Evolutionary conservation across 2,329 filamentous ascomycete species (phyloP).

Genomic region (Arthrobotrys pseudoclavata): DNA sequence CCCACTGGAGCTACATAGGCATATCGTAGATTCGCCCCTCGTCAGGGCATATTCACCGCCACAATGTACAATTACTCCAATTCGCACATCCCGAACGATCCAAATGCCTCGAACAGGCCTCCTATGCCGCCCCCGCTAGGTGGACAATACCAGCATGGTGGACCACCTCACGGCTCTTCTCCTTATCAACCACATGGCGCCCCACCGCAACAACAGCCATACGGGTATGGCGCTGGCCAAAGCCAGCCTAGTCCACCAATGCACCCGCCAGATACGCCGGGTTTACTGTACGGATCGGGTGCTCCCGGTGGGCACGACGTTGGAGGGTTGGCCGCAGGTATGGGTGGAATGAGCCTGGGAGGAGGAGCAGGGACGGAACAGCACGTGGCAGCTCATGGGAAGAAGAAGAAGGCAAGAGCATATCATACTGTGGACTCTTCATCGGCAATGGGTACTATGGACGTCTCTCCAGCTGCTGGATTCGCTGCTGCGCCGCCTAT

Average conservation of each 20-base stretch:
- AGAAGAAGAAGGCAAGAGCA: slow-evolving; percentile 94
- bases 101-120: slow-evolving; percentile 63
- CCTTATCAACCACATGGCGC: slow-evolving; percentile 59
- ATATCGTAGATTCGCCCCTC: slow-evolving; percentile 41
- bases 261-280: slow-evolving; percentile 63
- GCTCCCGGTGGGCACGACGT: slow-evolving; percentile 59
- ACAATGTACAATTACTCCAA: slow-evolving; percentile 57
- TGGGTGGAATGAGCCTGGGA: slow-evolving; percentile 74
- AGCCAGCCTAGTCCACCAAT: slow-evolving; percentile 64
- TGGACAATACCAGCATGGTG: slow-evolving; percentile 66
- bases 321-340: slow-evolving; percentile 61
- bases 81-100: slow-evolving; percentile 47
- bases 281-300: slow-evolving; percentile 48
- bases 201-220: slow-evolving; percentile 44
- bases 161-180: slow-evolving; percentile 47
- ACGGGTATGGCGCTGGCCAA: slow-evolving; percentile 35
- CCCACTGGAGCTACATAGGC: slow-evolving; percentile 30
- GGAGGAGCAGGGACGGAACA: slow-evolving; percentile 66
- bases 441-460: slow-evolving; percentile 71
- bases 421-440: slow-evolving; percentile 86
- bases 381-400: slow-evolving; percentile 69
- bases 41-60: slow-evolving; percentile 48
- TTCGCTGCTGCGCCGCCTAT: slow-evolving; percentile 61
- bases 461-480: slow-evolving; percentile 66
- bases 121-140: slow-evolving; percentile 66